phyloP scores from a whole-genome alignment of 2,329 filamentous ascomycete species.

The Aspergillus pseudoviridinutans region DNA sequence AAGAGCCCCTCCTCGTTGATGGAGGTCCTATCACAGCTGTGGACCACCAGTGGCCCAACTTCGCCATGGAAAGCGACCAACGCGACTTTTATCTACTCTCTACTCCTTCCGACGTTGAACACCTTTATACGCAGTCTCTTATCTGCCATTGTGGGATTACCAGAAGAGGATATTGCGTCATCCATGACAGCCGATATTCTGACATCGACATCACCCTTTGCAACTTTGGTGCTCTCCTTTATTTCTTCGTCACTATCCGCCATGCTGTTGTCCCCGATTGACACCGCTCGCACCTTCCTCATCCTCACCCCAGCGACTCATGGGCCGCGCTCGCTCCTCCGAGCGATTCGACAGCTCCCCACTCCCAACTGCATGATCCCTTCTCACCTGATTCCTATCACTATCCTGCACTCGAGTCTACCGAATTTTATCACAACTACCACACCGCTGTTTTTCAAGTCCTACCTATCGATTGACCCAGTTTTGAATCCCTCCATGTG shows the following conservation, averaged over 20 bases:
- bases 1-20: conserved; percentile 75
- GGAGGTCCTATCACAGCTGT: conserved; percentile 81
- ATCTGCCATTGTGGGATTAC: conserved; percentile 85
- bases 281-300: conserved; percentile 78
- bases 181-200: conserved; percentile 66
- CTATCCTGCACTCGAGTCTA: conserved; percentile 77
- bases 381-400: conserved; percentile 70
- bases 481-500: conserved; percentile 77
- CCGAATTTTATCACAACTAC: conserved; percentile 79
- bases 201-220: conserved; percentile 76
- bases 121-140: conserved; percentile 88
- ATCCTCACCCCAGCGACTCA: conserved; percentile 78
- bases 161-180: conserved; percentile 62
- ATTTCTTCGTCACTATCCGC: conserved; percentile 67
- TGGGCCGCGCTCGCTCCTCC: conserved; percentile 71
- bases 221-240: conserved; percentile 70
- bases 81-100: conserved; percentile 83
- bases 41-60: conserved; percentile 83
- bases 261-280: conserved; percentile 77
- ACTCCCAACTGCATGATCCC: conserved; percentile 66
- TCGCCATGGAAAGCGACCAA: conserved; percentile 95
- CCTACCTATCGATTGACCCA: conserved; percentile 79
- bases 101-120: conserved; percentile 81
- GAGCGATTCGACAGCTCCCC: conserved; percentile 72
- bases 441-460: conserved; percentile 78